Base-by-base conservation (phyloP, 306 rosid species). In the Cucurbita pepo region DNA sequence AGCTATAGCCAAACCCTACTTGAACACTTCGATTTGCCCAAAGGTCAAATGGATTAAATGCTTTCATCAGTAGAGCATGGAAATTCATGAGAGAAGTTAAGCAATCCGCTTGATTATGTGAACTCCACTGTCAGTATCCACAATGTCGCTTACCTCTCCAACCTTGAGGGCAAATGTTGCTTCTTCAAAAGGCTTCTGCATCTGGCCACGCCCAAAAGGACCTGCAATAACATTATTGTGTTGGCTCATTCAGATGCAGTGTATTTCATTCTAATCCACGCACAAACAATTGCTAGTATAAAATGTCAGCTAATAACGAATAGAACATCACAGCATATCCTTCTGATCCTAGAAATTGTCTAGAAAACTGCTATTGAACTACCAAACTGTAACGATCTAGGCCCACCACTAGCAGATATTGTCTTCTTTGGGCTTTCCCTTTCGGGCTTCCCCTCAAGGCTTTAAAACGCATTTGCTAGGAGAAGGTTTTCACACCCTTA, bases 151-250 rank as follows among this genome's bases (percentile, higher is more conserved):
- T 43, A 90, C 57, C 77, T 90, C 97, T 48, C 98, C 97, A 65
- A 93, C 86, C 82, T 90, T 83, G 65, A 93, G 96, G 37, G 77
- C 87, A 82, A 6, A 87, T 60, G 97, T 79, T 56, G 94, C 91
- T 65, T 94, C 96, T 80, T 94, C 99, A 62, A 94, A 94, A 47
- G 99, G 92, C 81, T 91, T 94, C 86, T 94, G 96, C 99, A 94
- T 94, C 86, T 91, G 99, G 59, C 96, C 97, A 53, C 95, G 96
- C 60, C 96, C 97, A 66, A 94, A 94, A 77, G 91, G 81, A 77
- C 97, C 99, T 94, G 88, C 78, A 81, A 7, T 75, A 54, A 71
- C 79, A 34, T 40, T 30, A 4, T 40, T 66, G 72, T 66, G 72
- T 44, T 66, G 10, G 18, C 19, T 41, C 30, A 13, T 21, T 67